Base-by-base conservation (phyloP, 495 filamentous ascomycete genomes). In the Baudoinia panamericana region DNA sequence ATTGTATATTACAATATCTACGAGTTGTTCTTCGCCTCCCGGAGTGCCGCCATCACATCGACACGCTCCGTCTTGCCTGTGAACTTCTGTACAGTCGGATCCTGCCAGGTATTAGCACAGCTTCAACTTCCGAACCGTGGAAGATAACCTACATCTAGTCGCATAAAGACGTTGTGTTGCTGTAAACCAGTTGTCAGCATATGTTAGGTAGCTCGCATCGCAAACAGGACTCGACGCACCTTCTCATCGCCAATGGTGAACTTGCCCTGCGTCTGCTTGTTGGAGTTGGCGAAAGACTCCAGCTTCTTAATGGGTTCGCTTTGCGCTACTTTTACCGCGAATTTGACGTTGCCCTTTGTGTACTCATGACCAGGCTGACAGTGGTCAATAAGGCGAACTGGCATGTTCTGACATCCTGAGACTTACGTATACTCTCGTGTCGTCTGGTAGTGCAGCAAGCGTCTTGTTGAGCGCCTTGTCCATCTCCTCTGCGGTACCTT, bases 191-290 rank as follows among this genome's bases (percentile, higher is more conserved):
- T 19, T 24, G 36, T 44, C 22, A 30, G 24, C 16, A 11, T 5
- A 6, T 19, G 37, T 39, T 39, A 35, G 22, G 24, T 31, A 16
- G 15, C 18, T 8, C 18, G 3, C 18, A 12, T 24, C 27, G 15
- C 32, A 18, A n/a, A 10, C 8, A 28, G 17, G 20, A 3, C 31
- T 22, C 2, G 6, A 48, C 61, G 50, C 62, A 86, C 84, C 80
- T 97, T 97, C 62, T 97, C 90, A 58, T 97, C 86, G 0, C 83
- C 86, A 60, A 97, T 96, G 0, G 90, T 97, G 51, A 93, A 95
- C 56, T 84, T 86, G 17, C 90, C 90, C 63, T 94, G 84, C 39
- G 90, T 96, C 62, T 93, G 71, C 64, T 75, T 61, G 56, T 94
- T 85, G 36, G 70, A 64, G 15, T 83, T 72, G 5, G 84, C 82